phyloP scores from a whole-genome alignment of 768 basidiomycete species.

The Russula dissimulans region DNA sequence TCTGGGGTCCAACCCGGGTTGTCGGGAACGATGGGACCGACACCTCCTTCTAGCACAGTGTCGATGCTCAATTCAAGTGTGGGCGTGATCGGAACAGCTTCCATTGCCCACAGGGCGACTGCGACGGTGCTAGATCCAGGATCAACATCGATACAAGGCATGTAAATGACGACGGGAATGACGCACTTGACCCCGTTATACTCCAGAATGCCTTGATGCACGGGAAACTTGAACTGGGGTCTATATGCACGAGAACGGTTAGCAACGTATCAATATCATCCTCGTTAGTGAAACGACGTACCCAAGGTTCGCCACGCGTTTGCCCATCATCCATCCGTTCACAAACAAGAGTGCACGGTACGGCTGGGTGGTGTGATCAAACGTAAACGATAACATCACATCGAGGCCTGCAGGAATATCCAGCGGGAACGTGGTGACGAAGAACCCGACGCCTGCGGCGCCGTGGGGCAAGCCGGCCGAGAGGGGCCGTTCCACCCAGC shows the following conservation, averaged over 20 bases:
- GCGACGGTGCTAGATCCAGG: constrained; percentile 12
- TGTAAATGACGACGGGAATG: not conserved
- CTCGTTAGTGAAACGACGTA: not conserved
- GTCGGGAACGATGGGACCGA: constrained; percentile 20
- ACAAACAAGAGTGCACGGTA: constrained; percentile 70
- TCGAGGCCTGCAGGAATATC: constrained; percentile 52
- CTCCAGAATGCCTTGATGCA: constrained; percentile 72
- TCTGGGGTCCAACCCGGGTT: constrained; percentile 19
- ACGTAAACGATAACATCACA: constrained; percentile 61
- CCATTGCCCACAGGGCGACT: constrained; percentile 29
- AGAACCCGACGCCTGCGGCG: constrained; percentile 70
- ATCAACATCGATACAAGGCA: not conserved
- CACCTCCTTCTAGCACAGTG: constrained; percentile 24
- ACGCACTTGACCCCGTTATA: constrained; percentile 63
- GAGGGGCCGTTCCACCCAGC: constrained; percentile 51
- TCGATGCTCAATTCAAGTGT: constrained; percentile 24
- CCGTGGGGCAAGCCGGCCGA: constrained; percentile 47
- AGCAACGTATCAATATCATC: not conserved
- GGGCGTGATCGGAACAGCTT: constrained; percentile 21
- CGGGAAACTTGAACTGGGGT: constrained; percentile 74
- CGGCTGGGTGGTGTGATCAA: constrained; percentile 51
- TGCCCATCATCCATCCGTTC: constrained; percentile 89
- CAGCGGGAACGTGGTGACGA: constrained; percentile 63
- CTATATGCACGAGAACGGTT: constrained; percentile 26
- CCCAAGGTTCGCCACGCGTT: constrained; percentile 33